Percentiles rank a stretch among this genome's conserved stretches.
These are phyloP conservation scores for Ophiostoma piceae DNA, from an alignment of 2,329 filamentous ascomycete genomes.

Conservation along the genomic window DNA sequence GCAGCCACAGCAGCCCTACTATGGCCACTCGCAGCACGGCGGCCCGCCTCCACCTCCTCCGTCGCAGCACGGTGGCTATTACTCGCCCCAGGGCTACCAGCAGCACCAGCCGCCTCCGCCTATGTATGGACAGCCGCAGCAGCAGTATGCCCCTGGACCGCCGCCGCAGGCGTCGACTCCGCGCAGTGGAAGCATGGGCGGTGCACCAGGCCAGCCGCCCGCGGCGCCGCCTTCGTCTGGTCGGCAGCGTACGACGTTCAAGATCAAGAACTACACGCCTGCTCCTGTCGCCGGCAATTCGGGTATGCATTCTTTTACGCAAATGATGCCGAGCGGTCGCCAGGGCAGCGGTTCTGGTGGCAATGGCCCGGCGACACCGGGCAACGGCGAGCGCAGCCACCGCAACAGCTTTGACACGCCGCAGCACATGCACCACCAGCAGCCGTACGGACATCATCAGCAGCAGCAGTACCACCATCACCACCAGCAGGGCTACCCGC, in stretches of 20 bases:
- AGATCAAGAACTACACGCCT: slow-evolving; percentile 35
- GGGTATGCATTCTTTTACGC: slow-evolving; percentile 27
- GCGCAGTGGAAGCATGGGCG: slow-evolving; percentile 6
- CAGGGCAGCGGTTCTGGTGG: neutral
- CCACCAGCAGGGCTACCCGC: neutral
- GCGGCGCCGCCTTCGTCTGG: slow-evolving; percentile 23
- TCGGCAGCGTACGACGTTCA: slow-evolving; percentile 33
- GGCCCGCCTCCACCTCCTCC: slow-evolving; percentile 2
- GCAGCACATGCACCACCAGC: slow-evolving; percentile 5
- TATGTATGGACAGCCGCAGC: slow-evolving; percentile 4
- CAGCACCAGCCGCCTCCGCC: neutral
- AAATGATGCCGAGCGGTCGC: slow-evolving; percentile 26
- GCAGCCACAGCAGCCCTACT: slow-evolving; percentile 21
- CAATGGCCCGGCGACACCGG: neutral
- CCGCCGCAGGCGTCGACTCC: neutral
- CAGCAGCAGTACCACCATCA: slow-evolving; percentile 17
- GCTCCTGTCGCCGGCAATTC: slow-evolving; percentile 23
- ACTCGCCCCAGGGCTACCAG: neutral
- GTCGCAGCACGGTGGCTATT: slow-evolving; percentile 1
- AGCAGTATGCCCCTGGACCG: slow-evolving; percentile 5
- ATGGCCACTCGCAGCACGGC: slow-evolving; percentile 12
- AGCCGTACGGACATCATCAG: neutral
- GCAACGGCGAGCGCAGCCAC: slow-evolving; percentile 8
- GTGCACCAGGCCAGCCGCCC: neutral
- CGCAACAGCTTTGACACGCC: neutral